A percentile compares a stretch with the other conserved stretches of the same genome.
These are phyloP conservation scores for Ilyonectria mors-panacis DNA, from an alignment of 2,329 filamentous ascomycete species.

Conservation along the genomic window DNA sequence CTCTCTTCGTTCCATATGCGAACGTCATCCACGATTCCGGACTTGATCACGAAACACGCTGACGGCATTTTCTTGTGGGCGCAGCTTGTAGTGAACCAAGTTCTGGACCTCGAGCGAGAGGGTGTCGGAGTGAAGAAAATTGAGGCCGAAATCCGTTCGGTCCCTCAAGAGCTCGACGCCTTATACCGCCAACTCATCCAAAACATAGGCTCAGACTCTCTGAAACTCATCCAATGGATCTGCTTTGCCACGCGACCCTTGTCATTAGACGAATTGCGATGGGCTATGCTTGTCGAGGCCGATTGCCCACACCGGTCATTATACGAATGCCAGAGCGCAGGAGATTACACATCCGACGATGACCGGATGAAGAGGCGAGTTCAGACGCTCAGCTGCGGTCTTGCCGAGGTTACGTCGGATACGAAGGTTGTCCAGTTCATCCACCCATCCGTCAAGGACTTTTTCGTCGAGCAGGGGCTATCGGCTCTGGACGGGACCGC, in stretches of 20 bases:
- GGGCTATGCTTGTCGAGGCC: slow-evolving; percentile 49
- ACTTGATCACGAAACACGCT: slow-evolving; percentile 16
- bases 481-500: neutral
- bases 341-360: slow-evolving; percentile 35
- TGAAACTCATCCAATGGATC: slow-evolving; percentile 19
- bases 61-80: slow-evolving; percentile 57
- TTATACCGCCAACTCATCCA: slow-evolving; percentile 46
- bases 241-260: too few species aligned
- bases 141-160: slow-evolving; percentile 33
- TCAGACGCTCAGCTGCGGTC: slow-evolving; percentile 47
- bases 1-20: too few species aligned
- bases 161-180: slow-evolving; percentile 42
- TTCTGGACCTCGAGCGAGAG: slow-evolving; percentile 31
- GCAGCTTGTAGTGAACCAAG: slow-evolving; percentile 41
- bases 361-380: slow-evolving; percentile 37
- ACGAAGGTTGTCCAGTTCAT: slow-evolving; percentile 42
- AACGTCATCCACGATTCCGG: too few species aligned
- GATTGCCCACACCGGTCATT: slow-evolving; percentile 40
- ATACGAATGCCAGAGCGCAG: slow-evolving; percentile 31
- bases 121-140: slow-evolving; percentile 36
- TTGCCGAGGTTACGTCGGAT: slow-evolving; percentile 43
- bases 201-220: slow-evolving; percentile 27
- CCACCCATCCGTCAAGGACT: slow-evolving; percentile 10
- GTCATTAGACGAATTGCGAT: too few species aligned
- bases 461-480: neutral